Conservation (phyloP, 1,284 basidiomycete species). For the Calocybe gambosa region DNA sequence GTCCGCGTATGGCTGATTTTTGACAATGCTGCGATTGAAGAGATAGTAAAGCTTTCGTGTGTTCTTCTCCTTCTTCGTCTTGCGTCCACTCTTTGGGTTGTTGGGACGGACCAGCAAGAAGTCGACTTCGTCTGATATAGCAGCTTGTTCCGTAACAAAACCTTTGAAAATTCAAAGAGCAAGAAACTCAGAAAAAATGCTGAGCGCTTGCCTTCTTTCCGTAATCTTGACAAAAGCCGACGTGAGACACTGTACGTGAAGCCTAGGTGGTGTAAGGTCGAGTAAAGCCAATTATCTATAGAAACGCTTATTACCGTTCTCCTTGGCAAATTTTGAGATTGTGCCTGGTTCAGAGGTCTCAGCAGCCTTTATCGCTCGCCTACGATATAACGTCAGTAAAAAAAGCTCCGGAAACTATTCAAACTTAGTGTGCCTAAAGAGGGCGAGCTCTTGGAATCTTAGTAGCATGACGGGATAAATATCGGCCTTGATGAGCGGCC, state of each 20-base stretch:
- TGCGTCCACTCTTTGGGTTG: slow-evolving; percentile 33
- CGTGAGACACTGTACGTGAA: slow-evolving; percentile 49
- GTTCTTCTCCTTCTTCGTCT: slow-evolving; percentile 43
- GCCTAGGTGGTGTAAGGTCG: slow-evolving; percentile 28
- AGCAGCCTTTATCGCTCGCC: slow-evolving; percentile 68
- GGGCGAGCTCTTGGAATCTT: slow-evolving; percentile 59
- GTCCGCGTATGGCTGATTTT: slow-evolving; percentile 45
- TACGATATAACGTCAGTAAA: slow-evolving; percentile 21
- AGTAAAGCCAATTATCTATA: background rate
- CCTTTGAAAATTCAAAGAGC: slow-evolving; percentile 32
- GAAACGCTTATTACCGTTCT: slow-evolving; percentile 41
- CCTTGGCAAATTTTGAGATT: slow-evolving; percentile 49
- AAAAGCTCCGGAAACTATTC: slow-evolving; percentile 3
- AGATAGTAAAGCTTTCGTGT: slow-evolving; percentile 51
- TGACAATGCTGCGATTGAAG: slow-evolving; percentile 44
- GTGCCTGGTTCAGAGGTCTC: slow-evolving; percentile 46
- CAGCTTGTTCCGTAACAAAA: slow-evolving; percentile 50
- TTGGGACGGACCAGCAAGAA: slow-evolving; percentile 38
- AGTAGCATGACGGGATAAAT: slow-evolving; percentile 45
- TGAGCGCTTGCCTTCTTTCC: slow-evolving; percentile 51
- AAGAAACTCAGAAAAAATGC: background rate
- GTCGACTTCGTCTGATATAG: slow-evolving; percentile 45
- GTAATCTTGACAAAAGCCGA: slow-evolving; percentile 61
- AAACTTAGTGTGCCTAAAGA: slow-evolving; percentile 52
- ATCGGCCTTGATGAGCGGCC: slow-evolving; percentile 13